phyloP scores from a whole-genome alignment of 2,329 filamentous ascomycete species.

The Ophiognomonia clavigignenti-juglandacearum region DNA sequence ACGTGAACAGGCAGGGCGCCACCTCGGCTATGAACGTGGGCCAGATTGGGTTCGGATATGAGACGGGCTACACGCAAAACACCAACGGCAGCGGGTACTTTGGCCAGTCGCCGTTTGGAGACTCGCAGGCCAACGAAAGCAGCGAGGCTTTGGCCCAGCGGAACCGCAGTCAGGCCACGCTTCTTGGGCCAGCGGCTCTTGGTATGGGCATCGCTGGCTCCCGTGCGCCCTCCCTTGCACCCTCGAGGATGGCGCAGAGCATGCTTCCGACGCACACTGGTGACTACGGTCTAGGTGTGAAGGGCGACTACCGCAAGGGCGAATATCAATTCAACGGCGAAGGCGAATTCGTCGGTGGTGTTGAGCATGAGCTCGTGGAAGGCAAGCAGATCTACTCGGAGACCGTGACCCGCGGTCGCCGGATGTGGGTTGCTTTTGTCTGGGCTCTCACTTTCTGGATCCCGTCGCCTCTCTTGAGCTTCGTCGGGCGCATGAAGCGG shows the following conservation, averaged over 20 bases:
- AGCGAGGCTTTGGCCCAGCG: slow-evolving; percentile 63
- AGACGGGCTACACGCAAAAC: slow-evolving; percentile 64
- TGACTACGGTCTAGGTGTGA: slow-evolving; percentile 84
- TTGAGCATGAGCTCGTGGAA: slow-evolving; percentile 75
- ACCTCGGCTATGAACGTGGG: slow-evolving; percentile 49
- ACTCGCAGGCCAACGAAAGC: slow-evolving; percentile 60
- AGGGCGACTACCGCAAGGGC: slow-evolving; percentile 74
- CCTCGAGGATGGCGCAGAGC: slow-evolving; percentile 31
- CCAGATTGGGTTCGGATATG: slow-evolving; percentile 50
- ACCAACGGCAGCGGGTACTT: slow-evolving; percentile 64
- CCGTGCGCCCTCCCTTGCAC: slow-evolving; percentile 56
- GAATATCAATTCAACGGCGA: slow-evolving; percentile 66
- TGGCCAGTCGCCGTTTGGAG: slow-evolving; percentile 50
- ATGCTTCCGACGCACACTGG: slow-evolving; percentile 57
- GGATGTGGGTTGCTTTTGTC: slow-evolving; percentile 74
- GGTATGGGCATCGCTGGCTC: slow-evolving; percentile 14
- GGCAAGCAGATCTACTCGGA: slow-evolving; percentile 72
- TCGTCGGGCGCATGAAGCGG: slow-evolving; percentile 89
- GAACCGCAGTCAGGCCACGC: slow-evolving; percentile 50
- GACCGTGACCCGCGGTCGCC: slow-evolving; percentile 57
- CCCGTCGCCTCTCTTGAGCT: slow-evolving; percentile 76
- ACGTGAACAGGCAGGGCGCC: slow-evolving; percentile 39
- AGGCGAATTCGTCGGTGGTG: slow-evolving; percentile 60
- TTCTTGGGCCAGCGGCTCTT: slow-evolving; percentile 34
- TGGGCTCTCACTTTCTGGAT: slow-evolving; percentile 94